Evolutionary conservation across 768 basidiomycete genomes (phyloP), one percentile per base, ranked within the genome.

Genomic region (Psilocybe azurescens): DNA sequence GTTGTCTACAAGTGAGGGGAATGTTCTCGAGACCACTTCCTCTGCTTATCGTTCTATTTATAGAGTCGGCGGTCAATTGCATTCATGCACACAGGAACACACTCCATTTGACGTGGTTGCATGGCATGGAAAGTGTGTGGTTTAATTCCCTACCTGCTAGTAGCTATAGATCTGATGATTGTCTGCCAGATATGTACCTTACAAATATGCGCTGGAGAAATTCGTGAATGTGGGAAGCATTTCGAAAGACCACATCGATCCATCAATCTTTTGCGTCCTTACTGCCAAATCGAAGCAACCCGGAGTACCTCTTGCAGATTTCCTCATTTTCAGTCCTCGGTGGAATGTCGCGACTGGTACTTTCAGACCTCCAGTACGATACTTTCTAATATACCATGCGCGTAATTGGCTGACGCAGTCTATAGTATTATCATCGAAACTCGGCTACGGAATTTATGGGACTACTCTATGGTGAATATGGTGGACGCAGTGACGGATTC

Each of bases 31-130:
- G 50, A 7, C 9, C 14, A 11, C 32, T 36, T 44, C 8, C 39
- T 24, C 49, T 50, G 14, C 16, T 46, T 29, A 20, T 60, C 20
- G 32, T 29, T 58, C 11, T 48, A 33, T 29, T 56, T 65, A 18
- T 48, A 88, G 85, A 73, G 78, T 89, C 30, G 76, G 80, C 56
- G 86, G 87, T 14, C 75, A 84, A 70, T 70, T 86, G 9, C 84
- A 84, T 68, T 70, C 73, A 24, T 86, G 85, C 65, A 73, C 75
- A 44, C 86, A 89, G 63, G 81, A 85, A 48, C 85, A 88, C 71
- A 88, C 88, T 1, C 88, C 88, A 0, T 90, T 89, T 71, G 89
- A 90, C 68, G 88, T 89, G 44, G 88, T 89, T 29, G 87, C 88
- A 1, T 89, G 87, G 87, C 83, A 85, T 53, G 87, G 87, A 72